These are phyloP conservation scores for Canariomyces notabilis DNA, from an alignment of 2,329 filamentous ascomycete species.

Conservation along the genomic window DNA sequence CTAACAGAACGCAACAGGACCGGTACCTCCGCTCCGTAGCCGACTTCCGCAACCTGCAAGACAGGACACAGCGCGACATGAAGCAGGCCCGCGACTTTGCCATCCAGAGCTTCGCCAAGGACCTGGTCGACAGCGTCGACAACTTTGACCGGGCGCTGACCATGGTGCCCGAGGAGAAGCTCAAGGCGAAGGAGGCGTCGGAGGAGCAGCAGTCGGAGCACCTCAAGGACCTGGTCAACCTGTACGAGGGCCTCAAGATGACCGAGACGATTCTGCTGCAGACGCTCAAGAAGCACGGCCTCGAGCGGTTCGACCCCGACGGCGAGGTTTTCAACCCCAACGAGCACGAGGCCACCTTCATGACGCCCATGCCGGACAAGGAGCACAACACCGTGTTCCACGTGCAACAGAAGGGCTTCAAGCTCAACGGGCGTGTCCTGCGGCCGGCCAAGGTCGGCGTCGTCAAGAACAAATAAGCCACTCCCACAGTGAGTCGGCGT, in stretches of 20 bases:
- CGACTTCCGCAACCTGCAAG: slow-evolving; percentile 97
- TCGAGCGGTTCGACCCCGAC: slow-evolving; percentile 81
- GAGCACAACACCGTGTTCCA: slow-evolving; percentile 87
- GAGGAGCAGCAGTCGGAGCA: slow-evolving; percentile 49
- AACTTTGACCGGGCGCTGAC: slow-evolving; percentile 90
- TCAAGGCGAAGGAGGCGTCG: slow-evolving; percentile 49
- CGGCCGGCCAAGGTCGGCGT: slow-evolving; percentile 94
- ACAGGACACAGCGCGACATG: slow-evolving; percentile 86
- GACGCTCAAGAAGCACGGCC: slow-evolving; percentile 88
- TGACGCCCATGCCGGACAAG: slow-evolving; percentile 80
- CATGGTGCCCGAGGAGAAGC: slow-evolving; percentile 71
- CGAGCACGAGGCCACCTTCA: slow-evolving; percentile 93
- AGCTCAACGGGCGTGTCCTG: slow-evolving; percentile 82
- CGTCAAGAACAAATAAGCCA: slow-evolving; percentile 26
- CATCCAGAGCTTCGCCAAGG: slow-evolving; percentile 91
- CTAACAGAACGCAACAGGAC: slow-evolving; percentile 57
- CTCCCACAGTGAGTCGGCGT: not conserved
- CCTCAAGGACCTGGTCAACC: slow-evolving; percentile 67
- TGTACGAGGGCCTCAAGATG: slow-evolving; percentile 92
- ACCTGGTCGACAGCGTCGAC: slow-evolving; percentile 91
- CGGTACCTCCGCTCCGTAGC: slow-evolving; percentile 90
- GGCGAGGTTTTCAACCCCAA: slow-evolving; percentile 93
- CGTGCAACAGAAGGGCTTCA: slow-evolving; percentile 93
- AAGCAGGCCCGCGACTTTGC: slow-evolving; percentile 85
- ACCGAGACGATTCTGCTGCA: slow-evolving; percentile 82